These are phyloP conservation scores for Hanseniaspora sp. DNA, from an alignment of 1,139 yeast genomes.

Conservation along the genomic window DNA sequence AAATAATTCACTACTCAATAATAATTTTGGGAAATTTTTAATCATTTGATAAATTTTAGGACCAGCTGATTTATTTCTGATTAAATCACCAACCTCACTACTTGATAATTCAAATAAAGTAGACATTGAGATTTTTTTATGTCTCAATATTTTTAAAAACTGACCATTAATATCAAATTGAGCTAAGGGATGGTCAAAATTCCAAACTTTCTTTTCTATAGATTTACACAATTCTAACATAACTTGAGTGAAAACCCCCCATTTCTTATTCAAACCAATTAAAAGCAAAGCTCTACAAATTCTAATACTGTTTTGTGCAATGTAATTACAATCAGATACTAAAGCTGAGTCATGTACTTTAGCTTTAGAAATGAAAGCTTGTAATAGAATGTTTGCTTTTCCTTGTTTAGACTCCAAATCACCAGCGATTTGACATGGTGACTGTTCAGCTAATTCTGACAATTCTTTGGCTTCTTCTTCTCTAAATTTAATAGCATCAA, in stretches of 20 bases:
- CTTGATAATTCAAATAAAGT: constrained; percentile 62
- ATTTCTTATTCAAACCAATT: constrained; percentile 73
- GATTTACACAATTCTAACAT: constrained; percentile 76
- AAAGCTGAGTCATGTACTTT: constrained; percentile 66
- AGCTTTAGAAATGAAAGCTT: constrained; percentile 75
- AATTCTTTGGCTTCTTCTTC: constrained; percentile 79
- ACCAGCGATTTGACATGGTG: constrained; percentile 78
- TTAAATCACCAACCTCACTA: constrained; percentile 76
- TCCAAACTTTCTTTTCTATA: constrained; percentile 75
- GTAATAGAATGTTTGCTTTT: constrained; percentile 77
- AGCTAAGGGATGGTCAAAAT: constrained; percentile 77
- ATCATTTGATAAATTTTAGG: constrained; percentile 46
- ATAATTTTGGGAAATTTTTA: constrained; percentile 62
- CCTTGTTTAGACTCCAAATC: constrained; percentile 67
- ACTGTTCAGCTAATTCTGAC: constrained; percentile 46
- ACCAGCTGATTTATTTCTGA: constrained; percentile 73
- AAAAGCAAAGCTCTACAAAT: constrained; percentile 82
- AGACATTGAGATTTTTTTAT: constrained; percentile 58
- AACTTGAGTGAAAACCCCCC: constrained; percentile 73
- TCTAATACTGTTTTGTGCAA: constrained; percentile 91
- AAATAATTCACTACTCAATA: constrained; percentile 69
- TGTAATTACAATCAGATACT: constrained; percentile 77
- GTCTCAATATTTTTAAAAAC: constrained; percentile 50
- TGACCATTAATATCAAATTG: constrained; percentile 74
- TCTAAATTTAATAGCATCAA: constrained; percentile 78